These are phyloP conservation scores for Metschnikowia corniflorae DNA, from an alignment of 805 yeast species.

Conservation along the genomic window DNA sequence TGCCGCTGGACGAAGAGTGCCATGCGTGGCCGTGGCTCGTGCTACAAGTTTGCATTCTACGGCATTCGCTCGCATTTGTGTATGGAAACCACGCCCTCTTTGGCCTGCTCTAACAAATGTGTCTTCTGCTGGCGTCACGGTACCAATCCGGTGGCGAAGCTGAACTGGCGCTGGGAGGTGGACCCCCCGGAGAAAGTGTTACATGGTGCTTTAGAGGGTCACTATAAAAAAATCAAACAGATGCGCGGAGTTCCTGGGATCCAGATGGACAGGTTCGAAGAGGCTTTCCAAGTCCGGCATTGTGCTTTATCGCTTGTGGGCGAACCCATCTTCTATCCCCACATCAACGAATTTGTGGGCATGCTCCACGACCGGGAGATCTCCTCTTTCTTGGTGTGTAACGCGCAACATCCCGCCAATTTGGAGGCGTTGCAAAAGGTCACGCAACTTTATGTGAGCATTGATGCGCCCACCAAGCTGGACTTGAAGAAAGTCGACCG, in stretches of 20 bases:
- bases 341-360: constrained; percentile 78
- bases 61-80: constrained; percentile 89
- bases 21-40: constrained; percentile 87
- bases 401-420: constrained; percentile 93
- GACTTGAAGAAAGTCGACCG: constrained; percentile 82
- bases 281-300: constrained; percentile 84
- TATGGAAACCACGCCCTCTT: constrained; percentile 93
- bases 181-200: constrained; percentile 83
- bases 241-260: constrained; percentile 96
- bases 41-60: constrained; percentile 88
- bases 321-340: constrained; percentile 91
- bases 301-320: constrained; percentile 93
- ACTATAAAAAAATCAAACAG: constrained; percentile 87
- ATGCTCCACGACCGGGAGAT: constrained; percentile 78
- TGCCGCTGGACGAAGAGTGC: constrained; percentile 97
- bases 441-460: constrained; percentile 87
- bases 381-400: constrained; percentile 86
- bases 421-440: constrained; percentile 66
- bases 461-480: constrained; percentile 86
- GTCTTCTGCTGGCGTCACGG: constrained; percentile 98
- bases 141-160: constrained; percentile 92
- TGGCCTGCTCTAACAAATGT: constrained; percentile 92
- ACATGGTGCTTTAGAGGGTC: constrained; percentile 84
- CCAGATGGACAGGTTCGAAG: constrained; percentile 82
- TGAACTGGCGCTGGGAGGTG: constrained; percentile 91